These are phyloP conservation scores for Candida tallmaniae DNA, from an alignment of 805 yeast species.

Conservation along the genomic window DNA sequence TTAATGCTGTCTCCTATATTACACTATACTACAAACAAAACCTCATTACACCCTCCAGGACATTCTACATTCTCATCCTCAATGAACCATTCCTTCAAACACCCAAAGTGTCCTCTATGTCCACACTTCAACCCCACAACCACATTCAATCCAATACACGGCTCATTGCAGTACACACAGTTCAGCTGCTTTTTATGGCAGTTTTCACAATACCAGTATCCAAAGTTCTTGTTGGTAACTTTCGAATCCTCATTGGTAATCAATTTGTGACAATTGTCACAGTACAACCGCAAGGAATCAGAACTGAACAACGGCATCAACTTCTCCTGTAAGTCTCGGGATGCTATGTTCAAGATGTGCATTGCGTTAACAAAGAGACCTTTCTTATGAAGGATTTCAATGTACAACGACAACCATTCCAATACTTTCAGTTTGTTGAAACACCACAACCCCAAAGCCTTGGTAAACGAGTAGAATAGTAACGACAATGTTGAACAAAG, in stretches of 20 bases:
- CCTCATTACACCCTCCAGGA: slow-evolving; percentile 67
- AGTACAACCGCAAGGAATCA: slow-evolving; percentile 46
- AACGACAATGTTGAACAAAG: slow-evolving; percentile 55
- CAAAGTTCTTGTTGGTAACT: slow-evolving; percentile 39
- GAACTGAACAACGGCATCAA: slow-evolving; percentile 29
- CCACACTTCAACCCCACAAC: slow-evolving; percentile 66
- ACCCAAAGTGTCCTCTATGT: slow-evolving; percentile 80
- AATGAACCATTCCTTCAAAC: slow-evolving; percentile 74
- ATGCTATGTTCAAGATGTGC: slow-evolving; percentile 44
- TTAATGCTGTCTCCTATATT: background rate
- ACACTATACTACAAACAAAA: slow-evolving; percentile 5
- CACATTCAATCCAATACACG: slow-evolving; percentile 67
- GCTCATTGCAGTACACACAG: slow-evolving; percentile 77
- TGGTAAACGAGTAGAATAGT: slow-evolving; percentile 40
- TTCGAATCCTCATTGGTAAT: slow-evolving; percentile 56
- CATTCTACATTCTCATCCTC: slow-evolving; percentile 63
- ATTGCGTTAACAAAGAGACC: slow-evolving; percentile 56
- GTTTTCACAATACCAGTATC: slow-evolving; percentile 81
- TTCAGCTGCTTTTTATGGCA: slow-evolving; percentile 58
- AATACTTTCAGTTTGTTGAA: slow-evolving; percentile 26
- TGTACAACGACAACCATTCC: slow-evolving; percentile 54
- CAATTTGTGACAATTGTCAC: slow-evolving; percentile 57
- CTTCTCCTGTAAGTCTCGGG: slow-evolving; percentile 22
- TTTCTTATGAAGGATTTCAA: slow-evolving; percentile 48
- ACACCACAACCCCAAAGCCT: slow-evolving; percentile 16